These are phyloP conservation scores for Baorangia bicolor DNA, from an alignment of 768 basidiomycete species.

Conservation along the genomic window DNA sequence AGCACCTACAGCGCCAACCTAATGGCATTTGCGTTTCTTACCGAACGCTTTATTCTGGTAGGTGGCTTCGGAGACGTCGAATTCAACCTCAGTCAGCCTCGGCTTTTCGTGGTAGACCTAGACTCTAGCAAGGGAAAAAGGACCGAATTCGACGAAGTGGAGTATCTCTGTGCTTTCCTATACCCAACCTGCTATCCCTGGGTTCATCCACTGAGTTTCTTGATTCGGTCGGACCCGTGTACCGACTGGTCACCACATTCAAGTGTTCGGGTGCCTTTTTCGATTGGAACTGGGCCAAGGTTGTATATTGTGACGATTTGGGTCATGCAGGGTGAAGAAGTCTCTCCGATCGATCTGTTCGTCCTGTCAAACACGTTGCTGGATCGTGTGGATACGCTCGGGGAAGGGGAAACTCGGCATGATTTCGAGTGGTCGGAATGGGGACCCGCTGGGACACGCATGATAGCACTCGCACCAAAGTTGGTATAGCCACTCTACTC, in stretches of 20 bases:
- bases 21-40: slow-evolving; percentile 43
- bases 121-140: slow-evolving; percentile 29
- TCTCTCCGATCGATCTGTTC: slow-evolving; percentile 40
- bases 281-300: slow-evolving; percentile 39
- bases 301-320: slow-evolving; percentile 49
- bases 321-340: slow-evolving; percentile 30
- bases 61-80: slow-evolving; percentile 27
- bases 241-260: slow-evolving; percentile 42
- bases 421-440: slow-evolving; percentile 49
- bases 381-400: slow-evolving; percentile 20
- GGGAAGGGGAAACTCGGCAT: slow-evolving; percentile 14
- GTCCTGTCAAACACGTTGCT: slow-evolving; percentile 41
- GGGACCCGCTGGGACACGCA: slow-evolving; percentile 49
- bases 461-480: no score
- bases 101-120: slow-evolving; percentile 43
- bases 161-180: slow-evolving; percentile 39
- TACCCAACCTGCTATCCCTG: slow-evolving; percentile 38
- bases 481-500: no score
- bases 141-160: slow-evolving; percentile 30
- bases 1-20: slow-evolving; percentile 37
- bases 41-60: slow-evolving; percentile 39
- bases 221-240: slow-evolving; percentile 56
- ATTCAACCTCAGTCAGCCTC: slow-evolving; percentile 23
- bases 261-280: slow-evolving; percentile 45
- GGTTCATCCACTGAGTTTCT: slow-evolving; percentile 34